Percentiles rank a stretch among this genome's conserved stretches.
phyloP scores from a whole-genome alignment of 495 filamentous ascomycete species.

The Podospora comata region DNA sequence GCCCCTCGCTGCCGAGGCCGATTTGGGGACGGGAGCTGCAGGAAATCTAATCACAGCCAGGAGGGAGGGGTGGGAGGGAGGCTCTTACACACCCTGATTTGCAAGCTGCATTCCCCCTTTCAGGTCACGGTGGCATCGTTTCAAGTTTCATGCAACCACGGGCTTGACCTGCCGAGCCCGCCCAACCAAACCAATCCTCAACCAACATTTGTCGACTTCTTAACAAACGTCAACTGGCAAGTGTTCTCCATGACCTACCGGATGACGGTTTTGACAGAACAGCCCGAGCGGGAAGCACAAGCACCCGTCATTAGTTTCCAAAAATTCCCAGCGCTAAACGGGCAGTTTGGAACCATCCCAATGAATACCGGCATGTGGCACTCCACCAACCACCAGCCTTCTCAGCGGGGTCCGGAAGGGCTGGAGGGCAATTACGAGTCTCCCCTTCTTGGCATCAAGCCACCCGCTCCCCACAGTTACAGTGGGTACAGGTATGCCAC shows the following conservation, averaged over 20 bases:
- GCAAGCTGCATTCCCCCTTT: conserved; percentile 10
- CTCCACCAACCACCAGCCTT: not conserved
- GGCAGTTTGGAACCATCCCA: too few relatives aligned
- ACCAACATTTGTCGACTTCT: too few relatives aligned
- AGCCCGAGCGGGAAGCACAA: too few relatives aligned
- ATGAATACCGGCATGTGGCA: not conserved
- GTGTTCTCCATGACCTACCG: too few relatives aligned
- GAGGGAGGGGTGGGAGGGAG: too few relatives aligned
- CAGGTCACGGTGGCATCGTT: not conserved
- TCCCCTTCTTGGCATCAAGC: not conserved
- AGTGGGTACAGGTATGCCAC: not conserved
- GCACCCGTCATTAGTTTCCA: too few relatives aligned
- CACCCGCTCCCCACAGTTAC: not conserved
- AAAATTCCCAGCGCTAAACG: too few relatives aligned
- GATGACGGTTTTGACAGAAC: too few relatives aligned
- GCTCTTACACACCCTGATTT: not conserved
- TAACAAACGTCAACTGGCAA: too few relatives aligned
- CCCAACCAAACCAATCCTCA: not conserved
- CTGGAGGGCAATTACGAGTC: not conserved
- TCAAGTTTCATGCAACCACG: conserved; percentile 10
- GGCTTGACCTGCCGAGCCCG: conserved; percentile 4
- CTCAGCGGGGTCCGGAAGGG: not conserved
- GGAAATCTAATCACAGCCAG: not conserved
- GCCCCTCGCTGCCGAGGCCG: not conserved
- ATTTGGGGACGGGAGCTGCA: not conserved